phyloP scores from a whole-genome alignment of 1,139 yeast genomes.

The Pichia sp. region DNA sequence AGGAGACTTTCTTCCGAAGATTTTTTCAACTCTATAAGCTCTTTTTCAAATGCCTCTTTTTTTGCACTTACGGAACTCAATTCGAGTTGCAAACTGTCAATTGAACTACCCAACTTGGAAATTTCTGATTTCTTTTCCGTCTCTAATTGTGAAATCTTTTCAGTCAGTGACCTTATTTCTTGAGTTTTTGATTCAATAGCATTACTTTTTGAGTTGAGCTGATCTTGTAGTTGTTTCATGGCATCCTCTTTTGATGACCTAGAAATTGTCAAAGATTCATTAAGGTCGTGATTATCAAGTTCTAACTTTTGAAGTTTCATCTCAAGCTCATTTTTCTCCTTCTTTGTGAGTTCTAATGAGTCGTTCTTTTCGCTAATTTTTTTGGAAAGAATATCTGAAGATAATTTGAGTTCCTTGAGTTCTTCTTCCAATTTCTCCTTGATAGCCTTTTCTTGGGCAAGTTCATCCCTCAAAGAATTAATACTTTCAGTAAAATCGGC shows the following conservation, averaged over 20 bases:
- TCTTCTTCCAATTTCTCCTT: background rate
- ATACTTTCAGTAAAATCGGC: background rate
- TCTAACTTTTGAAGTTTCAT: background rate
- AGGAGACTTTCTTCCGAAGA: constrained; percentile 1
- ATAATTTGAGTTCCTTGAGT: background rate
- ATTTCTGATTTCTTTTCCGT: constrained; percentile 1
- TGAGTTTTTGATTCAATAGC: constrained; percentile 1
- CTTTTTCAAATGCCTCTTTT: background rate
- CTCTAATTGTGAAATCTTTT: background rate
- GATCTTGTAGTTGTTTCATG: background rate
- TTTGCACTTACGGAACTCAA: background rate
- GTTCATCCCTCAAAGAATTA: background rate
- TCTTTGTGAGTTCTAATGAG: background rate
- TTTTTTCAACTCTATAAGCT: background rate
- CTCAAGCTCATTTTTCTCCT: background rate
- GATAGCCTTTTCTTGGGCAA: background rate
- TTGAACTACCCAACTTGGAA: background rate
- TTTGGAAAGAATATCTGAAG: background rate
- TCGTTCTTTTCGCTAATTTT: background rate
- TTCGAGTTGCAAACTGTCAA: background rate
- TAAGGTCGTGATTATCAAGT: background rate
- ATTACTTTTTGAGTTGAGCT: background rate
- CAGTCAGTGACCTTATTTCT: constrained; percentile 4
- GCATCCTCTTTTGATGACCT: background rate
- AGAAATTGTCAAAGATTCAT: background rate